Percentiles rank a stretch among this genome's conserved stretches.
phyloP scores from a whole-genome alignment of 768 basidiomycete genomes.

The Kwoniella bestiolae region DNA sequence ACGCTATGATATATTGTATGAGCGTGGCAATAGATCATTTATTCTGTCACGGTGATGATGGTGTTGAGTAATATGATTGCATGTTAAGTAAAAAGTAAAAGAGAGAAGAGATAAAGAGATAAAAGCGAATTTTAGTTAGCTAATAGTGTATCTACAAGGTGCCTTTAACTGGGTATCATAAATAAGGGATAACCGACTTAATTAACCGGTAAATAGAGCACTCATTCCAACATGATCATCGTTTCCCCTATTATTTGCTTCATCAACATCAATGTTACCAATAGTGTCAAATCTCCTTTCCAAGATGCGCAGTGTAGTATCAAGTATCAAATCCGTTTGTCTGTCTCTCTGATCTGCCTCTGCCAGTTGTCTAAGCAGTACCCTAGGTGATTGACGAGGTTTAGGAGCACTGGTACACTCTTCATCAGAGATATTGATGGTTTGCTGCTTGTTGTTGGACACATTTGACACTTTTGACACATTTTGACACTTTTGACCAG shows the following conservation, averaged over 20 bases:
- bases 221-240: background rate
- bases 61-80: too few relatives aligned
- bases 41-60: too few relatives aligned
- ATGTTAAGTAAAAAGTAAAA: too few relatives aligned
- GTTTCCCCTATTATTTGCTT: background rate
- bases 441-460: background rate
- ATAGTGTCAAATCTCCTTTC: background rate
- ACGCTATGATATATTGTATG: too few relatives aligned
- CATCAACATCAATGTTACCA: background rate
- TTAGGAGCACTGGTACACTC: background rate
- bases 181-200: too few relatives aligned
- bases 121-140: too few relatives aligned
- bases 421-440: background rate
- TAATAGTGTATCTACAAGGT: too few relatives aligned
- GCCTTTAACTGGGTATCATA: too few relatives aligned
- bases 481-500: background rate
- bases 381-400: conserved; percentile 1
- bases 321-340: background rate
- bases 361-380: conserved; percentile 1
- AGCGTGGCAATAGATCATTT: too few relatives aligned
- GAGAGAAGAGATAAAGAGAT: too few relatives aligned
- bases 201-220: too few relatives aligned
- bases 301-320: background rate
- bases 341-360: background rate
- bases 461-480: background rate